Evolutionary conservation across 495 filamentous ascomycete genomes (phyloP).

Genomic region (Echria macrotheca): DNA sequence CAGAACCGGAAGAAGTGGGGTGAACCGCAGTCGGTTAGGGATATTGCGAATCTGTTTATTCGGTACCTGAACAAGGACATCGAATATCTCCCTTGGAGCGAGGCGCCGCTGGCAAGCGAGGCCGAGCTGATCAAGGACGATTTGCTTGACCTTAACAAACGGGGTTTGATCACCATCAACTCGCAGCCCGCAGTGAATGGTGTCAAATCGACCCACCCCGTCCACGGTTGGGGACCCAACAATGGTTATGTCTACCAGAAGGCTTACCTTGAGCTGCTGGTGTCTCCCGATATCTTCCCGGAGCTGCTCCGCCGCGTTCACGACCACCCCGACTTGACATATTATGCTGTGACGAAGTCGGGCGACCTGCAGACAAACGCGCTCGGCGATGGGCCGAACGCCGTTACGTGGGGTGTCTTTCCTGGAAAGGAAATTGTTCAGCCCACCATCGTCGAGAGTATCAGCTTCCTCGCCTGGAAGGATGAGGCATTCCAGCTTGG

Average conservation of each 20-base stretch:
- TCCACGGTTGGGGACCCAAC: conserved; percentile 89
- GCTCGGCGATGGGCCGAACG: conserved; percentile 80
- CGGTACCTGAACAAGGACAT: conserved; percentile 75
- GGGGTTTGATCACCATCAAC: conserved; percentile 92
- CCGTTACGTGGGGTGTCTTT: conserved; percentile 98
- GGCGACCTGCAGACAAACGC: conserved; percentile 84
- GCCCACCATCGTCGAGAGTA: conserved; percentile 96
- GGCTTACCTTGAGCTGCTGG: conserved; percentile 87
- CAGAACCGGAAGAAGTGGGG: conserved; percentile 96
- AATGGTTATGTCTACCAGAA: conserved; percentile 99
- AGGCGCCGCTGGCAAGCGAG: conserved; percentile 76
- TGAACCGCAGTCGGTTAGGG: conserved; percentile 67
- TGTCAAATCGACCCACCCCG: conserved; percentile 77
- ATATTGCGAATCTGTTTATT: conserved; percentile 77
- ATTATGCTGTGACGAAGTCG: conserved; percentile 80
- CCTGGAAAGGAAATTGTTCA: conserved; percentile 98
- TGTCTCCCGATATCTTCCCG: conserved; percentile 70
- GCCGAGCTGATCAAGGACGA: conserved; percentile 69
- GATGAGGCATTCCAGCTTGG: conserved; percentile 94
- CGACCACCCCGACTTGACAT: conserved; percentile 74
- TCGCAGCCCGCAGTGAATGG: conserved; percentile 95
- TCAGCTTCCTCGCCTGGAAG: conserved; percentile 98
- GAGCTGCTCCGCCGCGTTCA: conserved; percentile 79
- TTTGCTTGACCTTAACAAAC: conserved; percentile 73
- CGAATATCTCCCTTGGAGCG: conserved; percentile 89